A percentile compares a stretch with the other conserved stretches of the same genome.
phyloP scores from a whole-genome alignment of 306 rosid species.

The Neltuma alba region DNA sequence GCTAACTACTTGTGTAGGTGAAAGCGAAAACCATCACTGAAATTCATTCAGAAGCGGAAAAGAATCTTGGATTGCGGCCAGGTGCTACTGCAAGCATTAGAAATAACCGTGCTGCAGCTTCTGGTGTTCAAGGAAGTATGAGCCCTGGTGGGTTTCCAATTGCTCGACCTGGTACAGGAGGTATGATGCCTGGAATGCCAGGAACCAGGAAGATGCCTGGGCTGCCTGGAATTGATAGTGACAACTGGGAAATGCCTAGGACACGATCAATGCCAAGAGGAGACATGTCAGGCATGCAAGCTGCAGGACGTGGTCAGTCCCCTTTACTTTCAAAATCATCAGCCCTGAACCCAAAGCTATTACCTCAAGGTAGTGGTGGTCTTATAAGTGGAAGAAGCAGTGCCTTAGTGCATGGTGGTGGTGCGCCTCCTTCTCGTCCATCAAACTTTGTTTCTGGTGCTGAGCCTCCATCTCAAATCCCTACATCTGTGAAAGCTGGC shows the following conservation, averaged over 20 bases:
- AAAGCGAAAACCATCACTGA: slow-evolving; percentile 93
- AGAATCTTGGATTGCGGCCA: slow-evolving; percentile 93
- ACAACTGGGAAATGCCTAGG: slow-evolving; percentile 86
- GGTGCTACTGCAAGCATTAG: slow-evolving; percentile 93
- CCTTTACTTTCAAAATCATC: slow-evolving; percentile 61
- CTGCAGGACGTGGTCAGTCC: slow-evolving; percentile 73
- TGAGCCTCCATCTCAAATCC: slow-evolving; percentile 53
- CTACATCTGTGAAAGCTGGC: slow-evolving; percentile 52
- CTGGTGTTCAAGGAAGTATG: slow-evolving; percentile 67
- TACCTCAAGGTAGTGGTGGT: slow-evolving; percentile 92
- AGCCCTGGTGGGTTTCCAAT: slow-evolving; percentile 70
- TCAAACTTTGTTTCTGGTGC: slow-evolving; percentile 41
- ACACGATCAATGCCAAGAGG: slow-evolving; percentile 70
- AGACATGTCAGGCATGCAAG: slow-evolving; percentile 54
- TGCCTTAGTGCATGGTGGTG: slow-evolving; percentile 81
- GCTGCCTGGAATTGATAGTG: slow-evolving; percentile 89
- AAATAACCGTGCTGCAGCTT: slow-evolving; percentile 55
- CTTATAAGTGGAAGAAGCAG: slow-evolving; percentile 68
- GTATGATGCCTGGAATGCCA: slow-evolving; percentile 99
- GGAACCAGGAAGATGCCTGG: slow-evolving; percentile 96
- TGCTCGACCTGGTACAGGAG: slow-evolving; percentile 81
- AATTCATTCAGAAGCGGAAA: slow-evolving; percentile 97
- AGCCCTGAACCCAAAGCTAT: slow-evolving; percentile 58
- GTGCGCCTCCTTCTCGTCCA: slow-evolving; percentile 57
- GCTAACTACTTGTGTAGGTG: slow-evolving; percentile 49